phyloP scores from a whole-genome alignment of 2,329 filamentous ascomycete genomes.

The Trichoderma breve region DNA sequence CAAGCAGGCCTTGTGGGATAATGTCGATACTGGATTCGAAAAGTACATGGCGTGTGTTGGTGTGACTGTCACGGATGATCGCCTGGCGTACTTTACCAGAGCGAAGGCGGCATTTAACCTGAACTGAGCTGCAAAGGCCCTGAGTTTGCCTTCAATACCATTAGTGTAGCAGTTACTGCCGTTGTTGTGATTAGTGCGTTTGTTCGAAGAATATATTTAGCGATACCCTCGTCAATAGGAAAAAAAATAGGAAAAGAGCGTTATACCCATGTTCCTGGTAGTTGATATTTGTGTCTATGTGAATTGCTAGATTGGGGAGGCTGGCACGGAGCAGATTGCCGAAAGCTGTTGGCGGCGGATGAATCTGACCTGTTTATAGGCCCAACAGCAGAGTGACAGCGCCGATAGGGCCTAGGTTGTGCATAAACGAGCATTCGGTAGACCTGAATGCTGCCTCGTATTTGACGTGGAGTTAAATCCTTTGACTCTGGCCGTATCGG shows the following conservation, averaged over 20 bases:
- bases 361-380: not conserved
- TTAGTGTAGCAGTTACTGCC: not conserved
- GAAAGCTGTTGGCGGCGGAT: not conserved
- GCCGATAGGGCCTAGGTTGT: not conserved
- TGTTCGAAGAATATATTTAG: not conserved
- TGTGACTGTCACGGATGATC: conserved; percentile 31
- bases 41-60: conserved; percentile 51
- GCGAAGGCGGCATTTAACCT: conserved; percentile 51
- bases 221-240: not conserved
- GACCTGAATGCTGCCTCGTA: not conserved
- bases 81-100: conserved; percentile 41
- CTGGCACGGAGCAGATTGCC: not conserved
- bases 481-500: not conserved
- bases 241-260: not conserved
- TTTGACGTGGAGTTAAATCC: not conserved
- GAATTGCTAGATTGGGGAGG: not conserved
- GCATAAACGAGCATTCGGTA: conserved; percentile 10
- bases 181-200: not conserved
- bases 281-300: not conserved
- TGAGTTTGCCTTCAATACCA: not conserved
- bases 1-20: conserved; percentile 33
- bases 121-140: not conserved
- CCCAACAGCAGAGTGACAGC: not conserved
- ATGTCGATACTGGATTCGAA: conserved; percentile 42
- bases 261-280: not conserved